Evolutionary conservation across 805 yeast species (phyloP).

Genomic region (Starmerella apis): DNA sequence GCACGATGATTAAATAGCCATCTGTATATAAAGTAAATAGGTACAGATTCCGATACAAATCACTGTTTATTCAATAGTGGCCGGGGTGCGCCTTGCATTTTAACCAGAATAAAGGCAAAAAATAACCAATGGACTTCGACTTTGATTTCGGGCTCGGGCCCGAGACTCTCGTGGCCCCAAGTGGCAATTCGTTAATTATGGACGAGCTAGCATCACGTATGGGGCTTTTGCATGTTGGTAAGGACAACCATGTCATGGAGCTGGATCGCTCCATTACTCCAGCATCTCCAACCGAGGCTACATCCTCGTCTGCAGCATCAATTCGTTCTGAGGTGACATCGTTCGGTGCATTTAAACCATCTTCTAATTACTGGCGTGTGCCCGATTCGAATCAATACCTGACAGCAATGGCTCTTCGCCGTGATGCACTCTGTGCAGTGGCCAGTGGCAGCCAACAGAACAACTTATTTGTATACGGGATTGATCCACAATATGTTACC

Average conservation of each 20-base stretch:
- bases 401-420: slow-evolving; percentile 33
- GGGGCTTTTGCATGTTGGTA: neutral
- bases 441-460: slow-evolving; percentile 41
- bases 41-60: no score
- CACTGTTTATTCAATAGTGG: no score
- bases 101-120: no score
- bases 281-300: neutral
- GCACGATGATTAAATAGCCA: neutral
- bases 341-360: slow-evolving; percentile 3
- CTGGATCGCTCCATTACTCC: neutral
- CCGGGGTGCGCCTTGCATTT: no score
- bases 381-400: slow-evolving; percentile 32
- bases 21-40: neutral
- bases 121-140: slow-evolving; percentile 7
- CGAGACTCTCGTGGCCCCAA: neutral
- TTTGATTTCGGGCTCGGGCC: slow-evolving; percentile 9
- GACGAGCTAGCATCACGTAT: slow-evolving; percentile 5
- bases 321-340: slow-evolving; percentile 10
- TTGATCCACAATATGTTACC: slow-evolving; percentile 36
- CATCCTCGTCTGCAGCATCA: slow-evolving; percentile 14
- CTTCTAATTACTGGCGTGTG: slow-evolving; percentile 32
- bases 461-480: slow-evolving; percentile 46
- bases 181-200: neutral
- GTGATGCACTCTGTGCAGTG: slow-evolving; percentile 40
- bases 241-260: neutral